phyloP scores from a whole-genome alignment of 2,329 filamentous ascomycete genomes.

The Apiospora arundinis region DNA sequence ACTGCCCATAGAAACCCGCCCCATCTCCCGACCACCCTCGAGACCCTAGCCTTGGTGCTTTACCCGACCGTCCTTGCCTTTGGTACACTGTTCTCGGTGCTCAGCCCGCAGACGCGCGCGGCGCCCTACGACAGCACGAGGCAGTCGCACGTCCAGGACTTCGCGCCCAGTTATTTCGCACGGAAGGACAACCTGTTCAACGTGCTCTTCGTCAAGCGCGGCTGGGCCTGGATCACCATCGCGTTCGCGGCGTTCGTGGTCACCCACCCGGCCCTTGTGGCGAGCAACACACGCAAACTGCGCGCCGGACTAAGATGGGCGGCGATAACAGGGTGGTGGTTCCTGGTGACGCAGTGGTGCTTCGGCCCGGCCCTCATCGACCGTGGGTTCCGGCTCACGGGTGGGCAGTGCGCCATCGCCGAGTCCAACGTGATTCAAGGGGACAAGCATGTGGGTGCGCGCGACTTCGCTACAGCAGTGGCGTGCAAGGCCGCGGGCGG shows the following conservation, averaged over 20 bases:
- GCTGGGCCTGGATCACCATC: conserved; percentile 88
- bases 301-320: conserved; percentile 72
- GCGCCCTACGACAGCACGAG: conserved; percentile 66
- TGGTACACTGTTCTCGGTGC: conserved; percentile 78
- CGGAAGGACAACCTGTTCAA: conserved; percentile 95
- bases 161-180: conserved; percentile 85
- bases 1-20: conserved; percentile 53
- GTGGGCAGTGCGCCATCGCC: conserved; percentile 77
- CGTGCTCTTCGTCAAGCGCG: conserved; percentile 89
- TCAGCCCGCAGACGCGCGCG: conserved; percentile 75
- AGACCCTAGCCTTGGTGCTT: conserved; percentile 67
- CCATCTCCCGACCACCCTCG: conserved; percentile 72
- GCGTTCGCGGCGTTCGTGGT: conserved; percentile 75
- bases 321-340: conserved; percentile 79
- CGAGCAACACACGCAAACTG: conserved; percentile 46
- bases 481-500: conserved; percentile 86
- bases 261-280: conserved; percentile 65
- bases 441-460: conserved; percentile 41
- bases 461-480: conserved; percentile 69
- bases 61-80: conserved; percentile 83
- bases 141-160: conserved; percentile 67
- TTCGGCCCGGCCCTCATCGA: conserved; percentile 93
- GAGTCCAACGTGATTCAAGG: conserved; percentile 54
- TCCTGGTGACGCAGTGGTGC: conserved; percentile 93
- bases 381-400: conserved; percentile 85